phyloP scores from a whole-genome alignment of 306 rosid genomes.

The Citrullus mucosospermus region DNA sequence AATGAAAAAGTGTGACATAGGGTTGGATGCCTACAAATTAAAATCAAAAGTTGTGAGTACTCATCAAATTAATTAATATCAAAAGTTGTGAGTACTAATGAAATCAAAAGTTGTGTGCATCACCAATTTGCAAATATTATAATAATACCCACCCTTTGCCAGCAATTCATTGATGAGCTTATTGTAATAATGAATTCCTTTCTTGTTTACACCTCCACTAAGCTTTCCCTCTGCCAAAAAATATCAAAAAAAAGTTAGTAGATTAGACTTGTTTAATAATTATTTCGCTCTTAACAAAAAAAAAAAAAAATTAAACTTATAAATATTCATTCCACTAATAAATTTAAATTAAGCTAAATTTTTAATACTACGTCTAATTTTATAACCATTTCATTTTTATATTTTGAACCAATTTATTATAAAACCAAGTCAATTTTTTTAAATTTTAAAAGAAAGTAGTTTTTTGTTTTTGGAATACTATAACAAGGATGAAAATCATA shows the following conservation, averaged over 20 bases:
- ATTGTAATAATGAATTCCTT: conserved; percentile 19
- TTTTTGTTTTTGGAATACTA: no score
- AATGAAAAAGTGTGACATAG: conserved; percentile 53
- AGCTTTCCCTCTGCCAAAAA: conserved; percentile 24
- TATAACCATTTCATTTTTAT: no score
- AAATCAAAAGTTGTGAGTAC: background rate
- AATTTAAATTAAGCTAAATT: no score
- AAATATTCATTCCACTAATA: no score
- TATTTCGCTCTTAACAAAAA: no score
- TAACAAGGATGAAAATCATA: no score
- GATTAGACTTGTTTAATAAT: no score
- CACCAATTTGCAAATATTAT: background rate
- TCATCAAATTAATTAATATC: background rate
- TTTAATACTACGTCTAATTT: no score
- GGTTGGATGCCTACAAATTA: conserved; percentile 16
- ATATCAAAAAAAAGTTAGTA: background rate
- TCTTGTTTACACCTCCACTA: conserved; percentile 26
- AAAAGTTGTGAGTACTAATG: background rate
- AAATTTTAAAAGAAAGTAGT: no score
- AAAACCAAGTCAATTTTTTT: no score
- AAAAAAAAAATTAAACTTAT: no score
- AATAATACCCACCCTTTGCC: background rate
- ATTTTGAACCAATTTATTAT: no score
- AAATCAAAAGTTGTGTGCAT: background rate
- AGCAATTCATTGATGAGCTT: background rate